A percentile compares a stretch with the other conserved stretches of the same genome.
These are phyloP conservation scores for Vaccinium vitisidaea DNA, from an alignment of 148 eudicot species.

Conservation along the genomic window DNA sequence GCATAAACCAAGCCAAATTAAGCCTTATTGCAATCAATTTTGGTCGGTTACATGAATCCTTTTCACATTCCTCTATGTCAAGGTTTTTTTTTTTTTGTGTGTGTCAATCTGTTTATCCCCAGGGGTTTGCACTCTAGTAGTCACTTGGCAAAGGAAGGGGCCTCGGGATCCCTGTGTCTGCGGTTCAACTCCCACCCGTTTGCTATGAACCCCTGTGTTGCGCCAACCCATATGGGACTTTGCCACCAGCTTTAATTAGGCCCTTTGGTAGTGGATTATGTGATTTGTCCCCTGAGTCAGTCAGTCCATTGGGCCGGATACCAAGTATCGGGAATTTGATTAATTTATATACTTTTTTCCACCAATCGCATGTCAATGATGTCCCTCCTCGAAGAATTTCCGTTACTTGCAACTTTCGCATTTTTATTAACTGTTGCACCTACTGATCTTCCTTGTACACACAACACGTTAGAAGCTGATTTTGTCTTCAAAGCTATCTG, in stretches of 20 bases:
- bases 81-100: background rate
- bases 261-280: background rate
- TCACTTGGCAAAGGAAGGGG: background rate
- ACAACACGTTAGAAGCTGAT: background rate
- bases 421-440: background rate
- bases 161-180: background rate
- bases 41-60: background rate
- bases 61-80: background rate
- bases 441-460: background rate
- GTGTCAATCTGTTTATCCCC: background rate
- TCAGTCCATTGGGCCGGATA: background rate
- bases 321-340: background rate
- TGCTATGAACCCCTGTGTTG: background rate
- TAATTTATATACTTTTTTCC: background rate
- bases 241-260: background rate
- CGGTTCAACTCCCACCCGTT: background rate
- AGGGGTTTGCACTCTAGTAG: background rate
- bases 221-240: background rate
- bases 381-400: background rate
- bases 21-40: background rate
- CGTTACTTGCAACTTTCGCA: background rate
- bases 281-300: background rate
- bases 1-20: background rate
- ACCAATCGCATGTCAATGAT: background rate
- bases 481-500: constrained; percentile 22